These are phyloP conservation scores for Aspergillus vadensis DNA, from an alignment of 2,329 filamentous ascomycete species.

Conservation along the genomic window DNA sequence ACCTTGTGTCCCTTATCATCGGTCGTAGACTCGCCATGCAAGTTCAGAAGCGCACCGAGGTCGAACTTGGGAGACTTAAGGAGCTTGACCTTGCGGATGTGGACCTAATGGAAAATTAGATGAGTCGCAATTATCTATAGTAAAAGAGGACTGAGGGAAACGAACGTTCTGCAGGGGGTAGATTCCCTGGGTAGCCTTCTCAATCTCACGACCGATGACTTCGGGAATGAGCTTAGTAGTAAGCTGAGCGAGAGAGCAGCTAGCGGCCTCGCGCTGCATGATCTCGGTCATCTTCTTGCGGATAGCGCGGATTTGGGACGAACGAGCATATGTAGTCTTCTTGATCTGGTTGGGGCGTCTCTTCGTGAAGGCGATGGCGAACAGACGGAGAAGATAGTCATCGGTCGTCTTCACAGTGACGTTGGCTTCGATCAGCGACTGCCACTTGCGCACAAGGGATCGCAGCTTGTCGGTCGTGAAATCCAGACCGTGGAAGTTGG, in stretches of 20 bases:
- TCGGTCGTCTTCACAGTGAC: slow-evolving; percentile 99
- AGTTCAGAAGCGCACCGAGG: slow-evolving; percentile 89
- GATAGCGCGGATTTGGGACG: slow-evolving; percentile 96
- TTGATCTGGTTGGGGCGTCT: slow-evolving; percentile 99
- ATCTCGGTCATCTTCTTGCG: slow-evolving; percentile 99
- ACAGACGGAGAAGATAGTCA: slow-evolving; percentile 98
- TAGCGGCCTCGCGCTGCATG: slow-evolving; percentile 92
- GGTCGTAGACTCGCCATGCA: slow-evolving; percentile 95
- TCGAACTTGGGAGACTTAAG: slow-evolving; percentile 99
- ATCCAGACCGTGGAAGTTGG: slow-evolving; percentile 99
- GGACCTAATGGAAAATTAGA: slow-evolving; percentile 68
- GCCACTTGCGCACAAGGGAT: slow-evolving; percentile 99
- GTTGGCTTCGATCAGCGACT: slow-evolving; percentile 98
- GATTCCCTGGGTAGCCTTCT: slow-evolving; percentile 99
- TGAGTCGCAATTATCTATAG: not conserved
- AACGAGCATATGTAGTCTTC: slow-evolving; percentile 98
- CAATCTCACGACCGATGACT: slow-evolving; percentile 98
- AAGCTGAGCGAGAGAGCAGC: slow-evolving; percentile 93
- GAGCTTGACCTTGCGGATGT: slow-evolving; percentile 99
- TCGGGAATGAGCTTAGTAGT: slow-evolving; percentile 99
- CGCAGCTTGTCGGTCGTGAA: slow-evolving; percentile 99
- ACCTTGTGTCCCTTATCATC: slow-evolving; percentile 98
- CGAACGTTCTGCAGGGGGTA: slow-evolving; percentile 98
- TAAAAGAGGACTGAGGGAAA: not conserved
- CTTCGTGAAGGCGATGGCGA: slow-evolving; percentile 99